Evolutionary conservation across 108 stramenopile genomes (phyloP).

Genomic region (Asterionellopsis glacialis): DNA sequence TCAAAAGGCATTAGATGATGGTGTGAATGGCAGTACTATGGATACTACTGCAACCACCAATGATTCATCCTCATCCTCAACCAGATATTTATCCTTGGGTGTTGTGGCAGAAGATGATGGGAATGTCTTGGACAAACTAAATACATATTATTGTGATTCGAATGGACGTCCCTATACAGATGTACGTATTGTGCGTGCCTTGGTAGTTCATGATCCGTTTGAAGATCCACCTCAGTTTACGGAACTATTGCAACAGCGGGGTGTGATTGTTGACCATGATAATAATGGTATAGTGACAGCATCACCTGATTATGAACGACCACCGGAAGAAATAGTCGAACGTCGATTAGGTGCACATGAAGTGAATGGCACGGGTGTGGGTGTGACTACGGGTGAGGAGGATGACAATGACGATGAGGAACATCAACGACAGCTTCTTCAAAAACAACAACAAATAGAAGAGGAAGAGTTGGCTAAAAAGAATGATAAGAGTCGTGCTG

Average conservation of each 20-base stretch:
- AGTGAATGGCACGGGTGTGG: constrained; percentile 7
- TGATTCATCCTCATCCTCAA: not conserved
- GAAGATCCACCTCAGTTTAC: constrained; percentile 73
- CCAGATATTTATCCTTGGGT: constrained; percentile 76
- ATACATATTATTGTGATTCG: constrained; percentile 84
- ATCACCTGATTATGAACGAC: constrained; percentile 69
- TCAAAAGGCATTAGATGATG: constrained; percentile 61
- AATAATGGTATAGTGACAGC: constrained; percentile 6
- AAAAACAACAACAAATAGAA: constrained; percentile 27
- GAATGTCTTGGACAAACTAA: constrained; percentile 76
- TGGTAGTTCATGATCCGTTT: constrained; percentile 94
- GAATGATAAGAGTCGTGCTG: constrained; percentile 88
- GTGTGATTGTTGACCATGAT: constrained; percentile 10
- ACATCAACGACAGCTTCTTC: constrained; percentile 11
- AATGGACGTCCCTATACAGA: constrained; percentile 94
- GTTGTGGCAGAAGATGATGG: constrained; percentile 88
- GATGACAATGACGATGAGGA: constrained; percentile 41
- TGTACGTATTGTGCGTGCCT: constrained; percentile 84
- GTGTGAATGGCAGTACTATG: constrained; percentile 3
- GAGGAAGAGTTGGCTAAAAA: constrained; percentile 44
- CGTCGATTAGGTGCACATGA: constrained; percentile 58
- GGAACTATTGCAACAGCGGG: constrained; percentile 40
- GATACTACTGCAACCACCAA: not conserved
- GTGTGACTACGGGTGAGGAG: constrained; percentile 20
- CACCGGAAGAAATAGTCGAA: constrained; percentile 78